Evolutionary conservation across 768 basidiomycete species (phyloP).

Genomic region (Suillus occidentalis): DNA sequence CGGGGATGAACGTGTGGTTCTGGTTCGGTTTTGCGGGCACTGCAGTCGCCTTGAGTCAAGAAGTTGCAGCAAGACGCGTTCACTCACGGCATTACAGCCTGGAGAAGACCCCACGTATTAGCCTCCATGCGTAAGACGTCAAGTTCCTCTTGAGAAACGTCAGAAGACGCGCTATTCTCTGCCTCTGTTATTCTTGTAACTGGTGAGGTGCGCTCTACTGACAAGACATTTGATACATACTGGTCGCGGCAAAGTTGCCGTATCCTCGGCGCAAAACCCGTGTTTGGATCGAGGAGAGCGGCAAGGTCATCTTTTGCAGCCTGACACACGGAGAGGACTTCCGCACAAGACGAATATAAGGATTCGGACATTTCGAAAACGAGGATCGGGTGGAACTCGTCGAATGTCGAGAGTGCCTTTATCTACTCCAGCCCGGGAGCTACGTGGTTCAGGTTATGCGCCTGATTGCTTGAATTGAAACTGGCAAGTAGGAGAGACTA

Average conservation of each 20-base stretch:
- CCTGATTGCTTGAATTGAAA: neutral
- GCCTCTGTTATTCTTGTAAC: conserved; percentile 50
- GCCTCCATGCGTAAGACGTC: conserved; percentile 70
- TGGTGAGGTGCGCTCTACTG: neutral
- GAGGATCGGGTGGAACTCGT: neutral
- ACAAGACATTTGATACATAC: conserved; percentile 39
- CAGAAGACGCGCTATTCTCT: conserved; percentile 41
- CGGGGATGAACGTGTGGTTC: conserved; percentile 48
- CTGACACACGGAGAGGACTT: conserved; percentile 63
- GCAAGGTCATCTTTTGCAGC: conserved; percentile 54
- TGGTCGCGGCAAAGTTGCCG: conserved; percentile 52
- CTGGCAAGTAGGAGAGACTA: neutral
- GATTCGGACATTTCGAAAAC: conserved; percentile 27
- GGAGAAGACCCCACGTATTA: conserved; percentile 81
- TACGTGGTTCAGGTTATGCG: neutral
- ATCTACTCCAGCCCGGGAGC: neutral
- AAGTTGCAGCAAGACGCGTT: conserved; percentile 3
- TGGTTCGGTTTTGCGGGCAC: conserved; percentile 69
- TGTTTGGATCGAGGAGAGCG: conserved; percentile 60
- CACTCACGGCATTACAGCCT: conserved; percentile 74
- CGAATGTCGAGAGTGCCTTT: neutral
- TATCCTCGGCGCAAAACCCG: conserved; percentile 70
- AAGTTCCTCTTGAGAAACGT: conserved; percentile 48
- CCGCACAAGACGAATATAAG: conserved; percentile 66
- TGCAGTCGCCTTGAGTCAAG: conserved; percentile 23